Evolutionary conservation across 768 basidiomycete genomes (phyloP), one percentile per base, ranked within the genome.

Genomic region (Podaxis sp.): DNA sequence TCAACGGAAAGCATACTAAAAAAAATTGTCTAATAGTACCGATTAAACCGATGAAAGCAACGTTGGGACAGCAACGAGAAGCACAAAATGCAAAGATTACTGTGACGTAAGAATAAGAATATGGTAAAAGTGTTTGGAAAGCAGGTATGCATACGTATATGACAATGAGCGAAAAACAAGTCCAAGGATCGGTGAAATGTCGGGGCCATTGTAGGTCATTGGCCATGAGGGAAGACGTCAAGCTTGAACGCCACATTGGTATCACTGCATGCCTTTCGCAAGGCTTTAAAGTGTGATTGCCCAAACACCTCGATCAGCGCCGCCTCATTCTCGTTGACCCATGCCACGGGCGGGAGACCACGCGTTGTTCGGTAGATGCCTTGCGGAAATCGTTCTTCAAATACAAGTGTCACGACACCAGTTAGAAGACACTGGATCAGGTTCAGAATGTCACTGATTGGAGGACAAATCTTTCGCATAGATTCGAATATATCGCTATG

Each of bases 401-500:
- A 87, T 66, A 86, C 84, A 60, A 93, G 78, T 53, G 87, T 86
- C 71, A 89, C 82, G 55, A 90, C 71, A 67, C 88, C 88, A 61
- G 88, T 89, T 68, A 90, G 82, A 46, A 90, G 85, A 68, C 88
- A 90, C 69, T 90, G 88, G 43, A 89, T 71, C 62, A 90, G 80
- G 71, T 81, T 81, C 63, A 89, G 77, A 66, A 90, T 86, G 72
- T 89, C 88, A 73, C 82, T 85, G 72, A 90, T 82, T 53, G 88
- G 88, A 33, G 83, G 82, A 59, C 85, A 83, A 66, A 86, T 83
- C 72, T 87, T 86, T 37, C 88, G 80, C 60, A 88, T 82, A 29
- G 85, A 86, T 68, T 87, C 87, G 74, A 89, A 90, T 55, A 86
- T 84, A 73, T 89, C 88, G 69, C 84, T 85, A 71, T 89, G 91